Percentiles rank a stretch among this genome's conserved stretches.
Conservation (phyloP, 1,284 basidiomycete genomes). For the Leucoagaricus sp. region DNA sequence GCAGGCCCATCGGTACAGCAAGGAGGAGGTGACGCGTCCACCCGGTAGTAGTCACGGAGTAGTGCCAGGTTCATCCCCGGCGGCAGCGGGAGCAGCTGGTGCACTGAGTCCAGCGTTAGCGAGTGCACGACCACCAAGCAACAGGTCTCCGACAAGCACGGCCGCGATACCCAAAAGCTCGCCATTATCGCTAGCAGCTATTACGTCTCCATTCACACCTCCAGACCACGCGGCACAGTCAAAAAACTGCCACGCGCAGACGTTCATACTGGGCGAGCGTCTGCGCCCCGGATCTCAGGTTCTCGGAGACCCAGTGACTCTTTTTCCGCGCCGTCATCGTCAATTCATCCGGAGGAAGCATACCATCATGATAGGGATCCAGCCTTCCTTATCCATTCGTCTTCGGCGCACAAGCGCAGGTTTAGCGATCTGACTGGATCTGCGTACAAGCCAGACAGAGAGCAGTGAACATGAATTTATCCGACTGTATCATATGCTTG, state of each 20-base stretch:
- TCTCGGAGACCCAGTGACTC: conserved; percentile 31
- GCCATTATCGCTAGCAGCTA: conserved; percentile 40
- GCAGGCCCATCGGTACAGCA: conserved; percentile 29
- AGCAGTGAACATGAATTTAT: conserved; percentile 8
- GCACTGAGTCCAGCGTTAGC: conserved; percentile 20
- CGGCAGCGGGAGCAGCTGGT: conserved; percentile 17
- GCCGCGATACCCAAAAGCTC: conserved; percentile 29
- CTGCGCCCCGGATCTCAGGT: conserved; percentile 43
- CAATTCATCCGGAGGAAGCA: conserved; percentile 5
- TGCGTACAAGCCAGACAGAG: conserved; percentile 1
- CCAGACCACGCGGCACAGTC: conserved; percentile 32
- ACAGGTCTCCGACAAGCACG: conserved; percentile 26
- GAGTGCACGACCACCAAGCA: conserved; percentile 16
- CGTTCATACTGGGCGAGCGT: conserved; percentile 52
- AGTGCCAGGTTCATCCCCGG: conserved; percentile 22
- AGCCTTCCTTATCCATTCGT: conserved; percentile 20
- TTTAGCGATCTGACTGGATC: conserved; percentile 17
- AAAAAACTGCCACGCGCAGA: conserved; percentile 56
- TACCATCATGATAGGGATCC: conserved; percentile 14
- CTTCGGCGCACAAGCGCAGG: conserved; percentile 14
- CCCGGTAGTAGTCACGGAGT: not conserved
- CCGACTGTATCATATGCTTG: conserved; percentile 14
- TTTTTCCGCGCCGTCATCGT: conserved; percentile 1
- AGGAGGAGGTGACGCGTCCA: conserved; percentile 25
- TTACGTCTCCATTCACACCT: conserved; percentile 38